Evolutionary conservation across 305 asterid species (phyloP).

Genomic region (Salvia sclarea): DNA sequence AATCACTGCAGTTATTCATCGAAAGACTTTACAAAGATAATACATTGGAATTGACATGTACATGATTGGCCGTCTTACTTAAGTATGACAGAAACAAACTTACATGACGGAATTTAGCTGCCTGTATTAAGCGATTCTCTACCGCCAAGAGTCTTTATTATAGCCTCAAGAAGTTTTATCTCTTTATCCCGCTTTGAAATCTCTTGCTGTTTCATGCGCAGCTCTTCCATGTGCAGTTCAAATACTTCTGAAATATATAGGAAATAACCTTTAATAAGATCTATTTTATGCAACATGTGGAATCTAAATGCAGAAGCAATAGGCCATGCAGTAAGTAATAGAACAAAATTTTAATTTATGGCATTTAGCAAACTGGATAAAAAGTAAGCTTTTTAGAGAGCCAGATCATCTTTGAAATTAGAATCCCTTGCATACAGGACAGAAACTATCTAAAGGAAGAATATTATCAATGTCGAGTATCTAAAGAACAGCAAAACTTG

Average conservation of each 20-base stretch:
- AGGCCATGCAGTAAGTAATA: not conserved
- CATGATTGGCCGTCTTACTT: constrained; percentile 19
- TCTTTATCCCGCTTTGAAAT: constrained; percentile 77
- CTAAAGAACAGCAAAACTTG: not conserved
- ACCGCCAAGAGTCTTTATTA: constrained; percentile 92
- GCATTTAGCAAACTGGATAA: not conserved
- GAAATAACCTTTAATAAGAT: not conserved
- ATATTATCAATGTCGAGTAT: not conserved
- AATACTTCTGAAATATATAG: constrained; percentile 70
- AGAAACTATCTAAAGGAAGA: not conserved
- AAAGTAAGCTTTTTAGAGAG: not conserved
- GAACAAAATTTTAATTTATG: not conserved
- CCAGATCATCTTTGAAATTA: constrained; percentile 1
- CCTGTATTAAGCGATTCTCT: constrained; percentile 45
- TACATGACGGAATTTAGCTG: constrained; percentile 35
- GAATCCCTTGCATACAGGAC: not conserved
- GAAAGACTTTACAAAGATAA: constrained; percentile 9
- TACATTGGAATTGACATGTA: constrained; percentile 28
- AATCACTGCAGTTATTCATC: not conserved
- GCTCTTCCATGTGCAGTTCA: constrained; percentile 90
- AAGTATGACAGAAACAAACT: constrained; percentile 24
- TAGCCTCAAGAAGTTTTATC: constrained; percentile 90
- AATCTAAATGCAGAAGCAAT: not conserved
- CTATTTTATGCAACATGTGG: not conserved
- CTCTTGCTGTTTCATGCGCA: constrained; percentile 85